A percentile compares a stretch with the other conserved stretches of the same genome.
Evolutionary conservation across 768 basidiomycete genomes (phyloP).

Genomic region (Pleurotus tuoliensis): DNA sequence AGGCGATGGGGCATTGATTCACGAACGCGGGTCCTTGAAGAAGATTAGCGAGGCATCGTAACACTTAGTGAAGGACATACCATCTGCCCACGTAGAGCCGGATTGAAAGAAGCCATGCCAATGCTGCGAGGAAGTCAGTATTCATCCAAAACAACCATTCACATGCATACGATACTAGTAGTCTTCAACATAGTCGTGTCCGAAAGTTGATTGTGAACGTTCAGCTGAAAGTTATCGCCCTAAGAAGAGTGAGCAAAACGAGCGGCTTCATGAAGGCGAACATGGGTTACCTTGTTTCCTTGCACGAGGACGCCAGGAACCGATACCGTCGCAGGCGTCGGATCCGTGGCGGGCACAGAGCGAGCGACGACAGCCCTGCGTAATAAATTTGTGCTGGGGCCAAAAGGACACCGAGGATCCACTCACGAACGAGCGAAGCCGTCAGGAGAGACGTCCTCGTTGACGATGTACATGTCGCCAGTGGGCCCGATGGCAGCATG

Average conservation of each 20-base stretch:
- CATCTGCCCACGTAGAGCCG: conserved; percentile 30
- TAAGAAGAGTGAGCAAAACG: neutral
- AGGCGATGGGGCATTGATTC: conserved; percentile 47
- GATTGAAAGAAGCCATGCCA: conserved; percentile 49
- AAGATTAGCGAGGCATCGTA: neutral
- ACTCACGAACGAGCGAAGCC: conserved; percentile 7
- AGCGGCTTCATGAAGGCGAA: no score
- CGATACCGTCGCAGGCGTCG: no score
- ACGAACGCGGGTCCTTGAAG: conserved; percentile 15
- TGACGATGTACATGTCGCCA: conserved; percentile 1
- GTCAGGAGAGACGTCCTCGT: conserved; percentile 1
- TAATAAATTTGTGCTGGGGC: no score
- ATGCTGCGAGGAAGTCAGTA: conserved; percentile 16
- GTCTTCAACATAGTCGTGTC: conserved; percentile 46
- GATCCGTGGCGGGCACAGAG: no score
- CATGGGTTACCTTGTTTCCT: no score
- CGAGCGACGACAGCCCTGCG: no score
- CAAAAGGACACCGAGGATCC: no score
- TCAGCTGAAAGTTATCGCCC: neutral
- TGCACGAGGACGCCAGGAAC: no score
- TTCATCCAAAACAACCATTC: neutral
- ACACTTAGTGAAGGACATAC: conserved; percentile 10
- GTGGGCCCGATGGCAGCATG: neutral
- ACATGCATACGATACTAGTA: conserved; percentile 45
- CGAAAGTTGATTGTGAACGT: conserved; percentile 21